A percentile compares a stretch with the other conserved stretches of the same genome.
phyloP scores from a whole-genome alignment of 2,329 filamentous ascomycete species.

The Trichoderma endophyticum region DNA sequence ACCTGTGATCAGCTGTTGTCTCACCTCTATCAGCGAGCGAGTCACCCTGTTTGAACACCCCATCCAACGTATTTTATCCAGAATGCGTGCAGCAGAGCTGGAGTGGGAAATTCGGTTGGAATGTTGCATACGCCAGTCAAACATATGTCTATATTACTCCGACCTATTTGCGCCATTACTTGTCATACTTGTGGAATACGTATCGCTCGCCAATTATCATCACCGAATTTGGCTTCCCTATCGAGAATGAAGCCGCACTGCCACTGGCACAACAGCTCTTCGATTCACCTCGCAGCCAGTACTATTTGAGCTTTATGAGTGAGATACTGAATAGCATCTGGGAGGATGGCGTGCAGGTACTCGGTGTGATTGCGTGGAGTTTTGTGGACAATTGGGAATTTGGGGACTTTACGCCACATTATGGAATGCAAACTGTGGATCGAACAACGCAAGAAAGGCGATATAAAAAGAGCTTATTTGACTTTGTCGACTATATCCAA shows the following conservation, averaged over 20 bases:
- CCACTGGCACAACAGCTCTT: slow-evolving; percentile 49
- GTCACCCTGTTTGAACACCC: background rate
- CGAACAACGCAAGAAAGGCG: slow-evolving; percentile 47
- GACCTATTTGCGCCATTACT: slow-evolving; percentile 52
- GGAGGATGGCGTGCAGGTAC: slow-evolving; percentile 53
- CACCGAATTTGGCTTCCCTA: slow-evolving; percentile 57
- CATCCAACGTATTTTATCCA: slow-evolving; percentile 37
- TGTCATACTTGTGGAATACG: slow-evolving; percentile 58
- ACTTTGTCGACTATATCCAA: slow-evolving; percentile 50
- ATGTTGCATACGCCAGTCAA: slow-evolving; percentile 55
- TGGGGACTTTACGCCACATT: slow-evolving; percentile 43
- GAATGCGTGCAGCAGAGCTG: slow-evolving; percentile 51
- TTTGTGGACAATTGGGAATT: slow-evolving; percentile 56
- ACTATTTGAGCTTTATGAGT: slow-evolving; percentile 53
- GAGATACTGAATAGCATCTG: slow-evolving; percentile 55
- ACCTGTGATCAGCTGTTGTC: too few species aligned
- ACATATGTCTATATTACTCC: slow-evolving; percentile 59
- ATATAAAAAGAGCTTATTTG: slow-evolving; percentile 59
- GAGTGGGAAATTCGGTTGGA: slow-evolving; percentile 50
- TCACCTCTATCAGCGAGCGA: slow-evolving; percentile 31
- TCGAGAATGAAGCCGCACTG: slow-evolving; percentile 45
- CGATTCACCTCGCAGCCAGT: slow-evolving; percentile 51
- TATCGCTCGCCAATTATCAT: slow-evolving; percentile 49
- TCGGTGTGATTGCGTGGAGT: slow-evolving; percentile 53
- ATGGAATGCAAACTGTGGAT: slow-evolving; percentile 57